These are phyloP conservation scores for Irpex sp. DNA, from an alignment of 1,284 basidiomycete genomes.

Conservation along the genomic window DNA sequence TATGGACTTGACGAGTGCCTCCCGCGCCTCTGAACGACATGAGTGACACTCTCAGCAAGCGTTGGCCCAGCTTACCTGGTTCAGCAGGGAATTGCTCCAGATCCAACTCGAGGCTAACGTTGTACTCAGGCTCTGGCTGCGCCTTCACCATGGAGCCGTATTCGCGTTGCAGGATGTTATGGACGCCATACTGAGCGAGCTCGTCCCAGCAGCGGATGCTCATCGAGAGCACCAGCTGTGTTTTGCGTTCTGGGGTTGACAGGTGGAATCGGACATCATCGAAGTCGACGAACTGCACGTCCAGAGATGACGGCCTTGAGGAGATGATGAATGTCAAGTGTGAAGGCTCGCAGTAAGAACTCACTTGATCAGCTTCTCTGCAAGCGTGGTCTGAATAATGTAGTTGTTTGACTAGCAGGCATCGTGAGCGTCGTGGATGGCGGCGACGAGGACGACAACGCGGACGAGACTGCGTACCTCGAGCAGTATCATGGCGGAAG, in stretches of 20 bases:
- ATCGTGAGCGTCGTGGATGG: not conserved
- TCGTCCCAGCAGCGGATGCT: constrained; percentile 97
- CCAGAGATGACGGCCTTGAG: constrained; percentile 80
- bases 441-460: not conserved
- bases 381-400: constrained; percentile 89
- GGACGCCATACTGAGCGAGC: constrained; percentile 84
- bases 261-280: constrained; percentile 96
- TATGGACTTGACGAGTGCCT: constrained; percentile 78
- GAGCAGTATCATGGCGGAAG: constrained; percentile 60
- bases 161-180: constrained; percentile 78
- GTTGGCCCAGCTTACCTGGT: constrained; percentile 56
- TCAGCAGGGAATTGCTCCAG: constrained; percentile 79
- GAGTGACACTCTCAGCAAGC: not conserved
- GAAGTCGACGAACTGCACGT: constrained; percentile 97
- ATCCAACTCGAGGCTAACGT: constrained; percentile 86
- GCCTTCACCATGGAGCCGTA: constrained; percentile 73
- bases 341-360: constrained; percentile 22
- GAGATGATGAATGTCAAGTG: constrained; percentile 11
- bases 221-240: constrained; percentile 87
- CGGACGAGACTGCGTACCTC: constrained; percentile 43
- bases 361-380: constrained; percentile 89
- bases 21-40: constrained; percentile 61
- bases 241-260: constrained; percentile 83
- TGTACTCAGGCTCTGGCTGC: constrained; percentile 80
- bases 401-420: constrained; percentile 75